phyloP scores from a whole-genome alignment of 1,284 basidiomycete species.

The Testicularia cyperi region DNA sequence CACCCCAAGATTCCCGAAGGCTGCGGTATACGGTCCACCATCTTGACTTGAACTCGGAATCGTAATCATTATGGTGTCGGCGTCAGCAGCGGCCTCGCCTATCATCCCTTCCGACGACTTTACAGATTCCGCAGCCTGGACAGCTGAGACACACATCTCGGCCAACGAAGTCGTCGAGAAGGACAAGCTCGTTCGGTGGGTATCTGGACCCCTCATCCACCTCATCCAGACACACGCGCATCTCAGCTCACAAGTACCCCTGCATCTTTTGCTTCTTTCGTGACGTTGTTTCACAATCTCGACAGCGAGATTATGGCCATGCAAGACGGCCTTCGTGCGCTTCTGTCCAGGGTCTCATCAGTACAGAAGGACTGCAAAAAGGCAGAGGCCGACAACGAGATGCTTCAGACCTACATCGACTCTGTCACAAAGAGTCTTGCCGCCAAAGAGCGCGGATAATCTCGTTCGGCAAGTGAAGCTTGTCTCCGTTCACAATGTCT shows the following conservation, averaged over 20 bases:
- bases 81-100: no score
- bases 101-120: constrained; percentile 31
- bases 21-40: no score
- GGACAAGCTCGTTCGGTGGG: constrained; percentile 53
- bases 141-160: constrained; percentile 50
- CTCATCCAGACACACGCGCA: no score
- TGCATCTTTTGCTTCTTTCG: no score
- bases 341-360: constrained; percentile 40
- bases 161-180: constrained; percentile 58
- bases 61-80: no score
- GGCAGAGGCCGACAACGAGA: constrained; percentile 57
- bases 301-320: constrained; percentile 51
- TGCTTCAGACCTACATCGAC: constrained; percentile 58
- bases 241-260: no score
- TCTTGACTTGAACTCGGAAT: no score
- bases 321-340: constrained; percentile 51
- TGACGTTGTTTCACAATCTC: no score
- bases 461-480: no score
- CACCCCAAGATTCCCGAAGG: no score
- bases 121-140: constrained; percentile 42
- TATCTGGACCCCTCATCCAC: neutral
- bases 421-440: constrained; percentile 59
- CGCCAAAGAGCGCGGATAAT: constrained; percentile 39
- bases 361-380: constrained; percentile 57
- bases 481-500: no score